A percentile compares a stretch with the other conserved stretches of the same genome.
Conservation (phyloP, 345 rosid genomes). For the Toxicodendron radicans region DNA sequence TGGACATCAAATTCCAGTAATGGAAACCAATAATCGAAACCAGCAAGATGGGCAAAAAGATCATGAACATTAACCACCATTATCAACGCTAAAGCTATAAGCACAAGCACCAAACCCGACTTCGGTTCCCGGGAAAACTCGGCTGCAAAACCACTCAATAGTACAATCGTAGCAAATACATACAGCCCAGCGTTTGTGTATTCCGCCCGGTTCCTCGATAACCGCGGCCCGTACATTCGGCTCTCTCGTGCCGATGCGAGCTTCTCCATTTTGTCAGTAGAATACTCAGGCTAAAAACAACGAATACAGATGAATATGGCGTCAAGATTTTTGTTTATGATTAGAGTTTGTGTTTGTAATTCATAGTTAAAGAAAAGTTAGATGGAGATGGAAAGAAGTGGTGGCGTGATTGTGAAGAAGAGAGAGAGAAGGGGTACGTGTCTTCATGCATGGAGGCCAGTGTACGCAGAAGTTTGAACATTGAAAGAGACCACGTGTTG, state of each 20-base stretch:
- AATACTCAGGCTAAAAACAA: neutral
- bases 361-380: too few relatives aligned
- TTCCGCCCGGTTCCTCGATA: conserved; percentile 57
- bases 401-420: neutral
- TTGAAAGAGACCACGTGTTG: conserved; percentile 4
- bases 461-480: neutral
- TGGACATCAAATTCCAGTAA: conserved; percentile 65
- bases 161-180: conserved; percentile 58
- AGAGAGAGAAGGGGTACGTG: conserved; percentile 38
- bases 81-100: conserved; percentile 51
- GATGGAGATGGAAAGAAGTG: neutral
- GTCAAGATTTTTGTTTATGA: too few relatives aligned
- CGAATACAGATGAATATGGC: neutral
- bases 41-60: conserved; percentile 76
- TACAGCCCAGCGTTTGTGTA: conserved; percentile 77
- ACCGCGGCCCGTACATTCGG: conserved; percentile 65
- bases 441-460: conserved; percentile 43
- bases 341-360: too few relatives aligned
- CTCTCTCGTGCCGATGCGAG: conserved; percentile 77
- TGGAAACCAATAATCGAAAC: conserved; percentile 59
- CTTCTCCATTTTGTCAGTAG: conserved; percentile 59
- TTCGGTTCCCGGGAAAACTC: conserved; percentile 63
- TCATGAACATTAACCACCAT: conserved; percentile 61
- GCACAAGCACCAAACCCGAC: conserved; percentile 67
- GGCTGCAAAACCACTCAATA: conserved; percentile 58